A percentile compares a stretch with the other conserved stretches of the same genome.
phyloP scores from a whole-genome alignment of 441 rosid genomes.

The Iberis amara region DNA sequence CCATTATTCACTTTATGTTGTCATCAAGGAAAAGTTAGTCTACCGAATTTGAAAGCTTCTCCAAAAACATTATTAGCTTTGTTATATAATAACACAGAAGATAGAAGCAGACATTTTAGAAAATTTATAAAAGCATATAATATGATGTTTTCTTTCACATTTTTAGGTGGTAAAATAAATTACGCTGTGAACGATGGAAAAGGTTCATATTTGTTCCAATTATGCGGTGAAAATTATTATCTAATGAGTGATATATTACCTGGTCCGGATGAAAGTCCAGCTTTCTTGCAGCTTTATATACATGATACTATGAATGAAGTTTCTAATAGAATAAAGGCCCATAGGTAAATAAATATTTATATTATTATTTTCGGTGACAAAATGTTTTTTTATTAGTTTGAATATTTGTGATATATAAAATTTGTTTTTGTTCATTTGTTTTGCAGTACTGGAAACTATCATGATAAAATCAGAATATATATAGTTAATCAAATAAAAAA shows the following conservation, averaged over 20 bases:
- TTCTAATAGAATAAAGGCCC: background rate
- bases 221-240: background rate
- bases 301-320: background rate
- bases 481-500: background rate
- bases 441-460: no score
- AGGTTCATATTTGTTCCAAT: background rate
- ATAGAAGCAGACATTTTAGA: background rate
- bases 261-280: background rate
- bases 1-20: no score
- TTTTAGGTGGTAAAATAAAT: background rate
- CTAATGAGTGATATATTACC: background rate
- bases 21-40: no score
- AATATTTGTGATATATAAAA: no score
- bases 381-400: no score
- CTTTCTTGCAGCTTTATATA: background rate
- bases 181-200: background rate
- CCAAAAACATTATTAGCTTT: no score
- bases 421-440: no score
- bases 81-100: no score
- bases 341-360: no score
- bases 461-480: no score
- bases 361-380: no score
- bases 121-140: background rate
- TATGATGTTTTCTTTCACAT: background rate
- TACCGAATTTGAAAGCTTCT: no score